Base-by-base conservation (phyloP, 148 eudicot genomes). In the Mesembryanthemum crystallinum region DNA sequence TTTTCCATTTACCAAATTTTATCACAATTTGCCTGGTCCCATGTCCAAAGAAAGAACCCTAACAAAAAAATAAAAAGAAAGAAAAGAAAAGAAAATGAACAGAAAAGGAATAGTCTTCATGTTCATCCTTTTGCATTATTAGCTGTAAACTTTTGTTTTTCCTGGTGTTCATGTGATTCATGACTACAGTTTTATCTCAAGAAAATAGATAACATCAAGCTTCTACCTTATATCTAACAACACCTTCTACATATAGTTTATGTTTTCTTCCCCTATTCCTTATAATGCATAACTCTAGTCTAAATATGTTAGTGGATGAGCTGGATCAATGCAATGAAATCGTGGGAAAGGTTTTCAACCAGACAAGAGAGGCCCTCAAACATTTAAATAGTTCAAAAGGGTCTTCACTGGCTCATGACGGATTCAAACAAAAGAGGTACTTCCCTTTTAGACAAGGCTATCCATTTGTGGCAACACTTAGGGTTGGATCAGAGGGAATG, bases 371-470 rank as follows among this genome's bases (percentile, higher is more conserved):
- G 29, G 73, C 80, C 51, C 76, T 75, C 69, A 73, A 72, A 28
- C 83, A 73, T 63, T 71, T 67, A 37, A 89, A 84, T 83, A 82
- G 69, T 54, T 81, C 92, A 55, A 79, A 82, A 30, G 78, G 77
- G 27, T 59, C 75, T 74, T 35, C 83, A 61, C 54, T 82, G 81
- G 61, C 74, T 71, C 77, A 81, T 54, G 92, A 83, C 29, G 85
- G 89, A 75, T 83, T 88, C 76, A 86, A 82, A 68, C 74, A 81
- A 64, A 89, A 80, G 83, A 86, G 61, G 28, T 92, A 90, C 82
- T 92, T 92, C 72, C 99, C 99, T 45, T 95, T 95, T 77, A 92
- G 81, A 86, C 97, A 92, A 84, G 86, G 90, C 61, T 87, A 89
- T 81, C 92, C 92, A 28, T 95, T 87, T 79, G 99, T 95, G 80